phyloP scores from a whole-genome alignment of 1,284 basidiomycete species.

The Apiotrichum mycotoxinovorans region DNA sequence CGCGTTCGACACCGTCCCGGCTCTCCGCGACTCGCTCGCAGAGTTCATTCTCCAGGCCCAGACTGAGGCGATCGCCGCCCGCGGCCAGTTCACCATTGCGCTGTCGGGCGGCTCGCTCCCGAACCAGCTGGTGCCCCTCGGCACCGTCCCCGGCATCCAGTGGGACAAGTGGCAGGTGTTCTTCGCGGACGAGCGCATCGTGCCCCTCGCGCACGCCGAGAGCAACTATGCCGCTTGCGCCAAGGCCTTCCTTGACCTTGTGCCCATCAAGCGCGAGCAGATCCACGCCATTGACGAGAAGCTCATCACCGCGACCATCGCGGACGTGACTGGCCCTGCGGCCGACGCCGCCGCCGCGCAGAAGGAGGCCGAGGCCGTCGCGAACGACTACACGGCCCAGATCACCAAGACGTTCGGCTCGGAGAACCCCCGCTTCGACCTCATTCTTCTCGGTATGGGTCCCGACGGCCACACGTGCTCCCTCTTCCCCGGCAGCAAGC shows the following conservation, averaged over 20 bases:
- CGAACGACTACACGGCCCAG: slow-evolving; percentile 90
- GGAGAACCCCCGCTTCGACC: slow-evolving; percentile 87
- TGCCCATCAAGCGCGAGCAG: slow-evolving; percentile 66
- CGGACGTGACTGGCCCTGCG: slow-evolving; percentile 51
- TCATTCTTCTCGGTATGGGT: slow-evolving; percentile 90
- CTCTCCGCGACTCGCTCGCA: slow-evolving; percentile 65
- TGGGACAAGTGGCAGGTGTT: slow-evolving; percentile 99
- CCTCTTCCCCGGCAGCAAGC: slow-evolving; percentile 87
- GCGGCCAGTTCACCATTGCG: slow-evolving; percentile 86
- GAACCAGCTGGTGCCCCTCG: slow-evolving; percentile 71
- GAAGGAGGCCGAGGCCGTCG: slow-evolving; percentile 71
- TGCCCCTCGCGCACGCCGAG: slow-evolving; percentile 86
- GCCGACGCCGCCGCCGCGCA: slow-evolving; percentile 44
- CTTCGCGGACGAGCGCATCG: slow-evolving; percentile 92
- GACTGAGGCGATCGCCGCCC: slow-evolving; percentile 81
- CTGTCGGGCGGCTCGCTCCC: slow-evolving; percentile 91
- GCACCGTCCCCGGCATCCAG: slow-evolving; percentile 65
- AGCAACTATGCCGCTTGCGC: slow-evolving; percentile 82
- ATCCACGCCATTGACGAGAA: slow-evolving; percentile 79
- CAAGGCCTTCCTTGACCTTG: slow-evolving; percentile 74
- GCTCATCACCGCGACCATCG: slow-evolving; percentile 56
- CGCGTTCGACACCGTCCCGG: slow-evolving; percentile 60
- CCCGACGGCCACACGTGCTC: slow-evolving; percentile 96
- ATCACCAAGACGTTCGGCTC: slow-evolving; percentile 85
- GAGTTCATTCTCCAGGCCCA: slow-evolving; percentile 83